Percentiles rank a stretch among this genome's conserved stretches.
Evolutionary conservation across 768 basidiomycete genomes (phyloP).

Genomic region (Tylopilus felleus): DNA sequence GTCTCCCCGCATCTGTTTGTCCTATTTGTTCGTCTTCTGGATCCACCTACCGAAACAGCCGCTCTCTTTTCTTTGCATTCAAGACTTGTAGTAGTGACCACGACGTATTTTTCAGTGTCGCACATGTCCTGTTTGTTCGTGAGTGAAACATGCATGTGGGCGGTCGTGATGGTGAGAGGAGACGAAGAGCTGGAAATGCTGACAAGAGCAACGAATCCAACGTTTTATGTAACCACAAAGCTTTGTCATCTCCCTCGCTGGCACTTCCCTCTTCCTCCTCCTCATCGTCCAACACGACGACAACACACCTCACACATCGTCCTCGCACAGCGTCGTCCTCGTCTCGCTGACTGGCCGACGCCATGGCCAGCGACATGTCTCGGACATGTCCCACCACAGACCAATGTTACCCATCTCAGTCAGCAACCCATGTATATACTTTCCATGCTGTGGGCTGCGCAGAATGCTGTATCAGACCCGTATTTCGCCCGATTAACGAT

Average conservation of each 20-base stretch:
- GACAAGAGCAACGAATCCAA: slow-evolving; percentile 30
- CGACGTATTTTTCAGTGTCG: neutral
- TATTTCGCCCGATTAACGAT: neutral
- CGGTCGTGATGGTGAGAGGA: slow-evolving; percentile 32
- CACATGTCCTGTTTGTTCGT: neutral
- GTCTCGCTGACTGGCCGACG: too few species aligned
- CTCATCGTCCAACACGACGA: too few species aligned
- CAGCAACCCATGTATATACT: neutral
- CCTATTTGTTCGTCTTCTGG: slow-evolving; percentile 4
- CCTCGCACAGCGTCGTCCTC: too few species aligned
- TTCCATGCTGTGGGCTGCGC: neutral
- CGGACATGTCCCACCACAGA: too few species aligned
- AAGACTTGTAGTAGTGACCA: slow-evolving; percentile 15
- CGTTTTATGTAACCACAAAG: slow-evolving; percentile 35
- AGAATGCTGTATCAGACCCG: neutral
- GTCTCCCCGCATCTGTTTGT: neutral
- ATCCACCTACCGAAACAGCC: slow-evolving; percentile 8
- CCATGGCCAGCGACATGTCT: too few species aligned
- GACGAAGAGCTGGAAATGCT: slow-evolving; percentile 32
- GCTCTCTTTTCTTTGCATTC: slow-evolving; percentile 7
- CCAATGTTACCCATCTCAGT: too few species aligned
- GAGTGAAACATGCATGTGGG: neutral
- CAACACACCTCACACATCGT: too few species aligned
- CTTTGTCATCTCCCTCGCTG: slow-evolving; percentile 30
- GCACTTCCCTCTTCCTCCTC: too few species aligned